Evolutionary conservation across 495 filamentous ascomycete genomes (phyloP).

Genomic region (Penicillium bovifimosum): DNA sequence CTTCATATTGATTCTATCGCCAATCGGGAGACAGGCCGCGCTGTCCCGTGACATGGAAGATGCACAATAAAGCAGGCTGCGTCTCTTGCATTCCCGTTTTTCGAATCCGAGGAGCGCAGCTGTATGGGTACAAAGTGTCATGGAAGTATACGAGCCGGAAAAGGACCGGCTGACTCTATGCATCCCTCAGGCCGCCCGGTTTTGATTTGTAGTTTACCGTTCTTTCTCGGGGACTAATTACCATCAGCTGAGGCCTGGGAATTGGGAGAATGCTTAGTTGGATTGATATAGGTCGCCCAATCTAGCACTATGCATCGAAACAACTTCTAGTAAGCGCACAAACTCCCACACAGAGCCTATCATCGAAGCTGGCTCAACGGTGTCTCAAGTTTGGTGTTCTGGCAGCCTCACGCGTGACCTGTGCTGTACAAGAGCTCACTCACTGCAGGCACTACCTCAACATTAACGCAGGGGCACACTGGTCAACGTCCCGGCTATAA

Average conservation of each 20-base stretch:
- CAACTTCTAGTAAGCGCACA: neutral
- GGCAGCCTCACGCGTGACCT: neutral
- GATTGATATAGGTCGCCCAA: neutral
- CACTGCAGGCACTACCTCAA: neutral
- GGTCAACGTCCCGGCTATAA: neutral
- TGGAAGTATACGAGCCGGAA: neutral
- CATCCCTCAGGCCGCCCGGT: neutral
- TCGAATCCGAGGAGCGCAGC: neutral
- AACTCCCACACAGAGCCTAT: neutral
- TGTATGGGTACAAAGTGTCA: neutral
- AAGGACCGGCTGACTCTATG: neutral
- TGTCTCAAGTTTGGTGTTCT: neutral
- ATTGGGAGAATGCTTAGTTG: neutral
- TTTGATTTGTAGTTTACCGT: neutral
- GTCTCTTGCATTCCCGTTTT: neutral
- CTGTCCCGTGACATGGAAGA: neutral
- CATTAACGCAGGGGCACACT: conserved; percentile 3
- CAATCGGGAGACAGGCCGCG: neutral
- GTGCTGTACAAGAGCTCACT: neutral
- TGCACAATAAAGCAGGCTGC: neutral
- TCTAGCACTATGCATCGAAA: neutral
- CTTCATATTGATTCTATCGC: neutral
- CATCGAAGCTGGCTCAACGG: neutral
- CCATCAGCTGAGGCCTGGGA: neutral
- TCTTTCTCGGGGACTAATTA: neutral